These are phyloP conservation scores for Fusarium sp. DNA, from an alignment of 2,329 filamentous ascomycete species.

Conservation along the genomic window DNA sequence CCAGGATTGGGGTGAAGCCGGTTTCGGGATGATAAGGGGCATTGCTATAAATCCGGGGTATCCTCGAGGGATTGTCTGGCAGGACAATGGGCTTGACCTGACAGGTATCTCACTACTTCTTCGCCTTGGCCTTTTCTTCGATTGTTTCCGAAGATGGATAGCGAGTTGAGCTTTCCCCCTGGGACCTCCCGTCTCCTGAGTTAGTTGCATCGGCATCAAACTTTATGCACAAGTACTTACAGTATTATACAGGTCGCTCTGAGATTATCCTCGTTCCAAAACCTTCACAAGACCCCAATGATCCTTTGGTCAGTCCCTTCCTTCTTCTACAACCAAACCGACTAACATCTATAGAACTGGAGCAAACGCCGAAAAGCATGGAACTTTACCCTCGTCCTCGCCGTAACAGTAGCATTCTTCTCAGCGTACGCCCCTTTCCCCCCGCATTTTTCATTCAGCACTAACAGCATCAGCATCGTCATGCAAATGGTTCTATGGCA, in stretches of 20 bases:
- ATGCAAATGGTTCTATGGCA: slow-evolving; percentile 42
- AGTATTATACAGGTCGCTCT: neutral
- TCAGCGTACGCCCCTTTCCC: neutral
- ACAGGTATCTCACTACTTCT: no score
- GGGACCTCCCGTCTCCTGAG: slow-evolving; percentile 8
- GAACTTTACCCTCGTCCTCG: slow-evolving; percentile 37
- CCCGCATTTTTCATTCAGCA: no score
- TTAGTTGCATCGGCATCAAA: neutral
- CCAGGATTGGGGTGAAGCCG: neutral
- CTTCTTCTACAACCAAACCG: no score
- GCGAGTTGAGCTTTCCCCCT: slow-evolving; percentile 4
- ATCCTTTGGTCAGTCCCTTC: slow-evolving; percentile 36
- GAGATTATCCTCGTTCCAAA: slow-evolving; percentile 7
- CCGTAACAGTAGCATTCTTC: slow-evolving; percentile 38
- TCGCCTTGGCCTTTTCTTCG: no score
- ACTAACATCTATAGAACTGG: slow-evolving; percentile 31
- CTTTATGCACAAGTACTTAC: no score
- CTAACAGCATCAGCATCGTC: neutral
- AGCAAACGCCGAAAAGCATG: slow-evolving; percentile 32
- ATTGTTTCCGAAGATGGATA: neutral
- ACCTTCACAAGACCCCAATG: slow-evolving; percentile 36
- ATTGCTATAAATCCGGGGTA: neutral
- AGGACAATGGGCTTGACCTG: fast-evolving
- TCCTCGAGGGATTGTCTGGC: neutral
- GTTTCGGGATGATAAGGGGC: neutral